Conservation (phyloP, 2,329 filamentous ascomycete genomes). For the Aspergillus puulaauensis region DNA sequence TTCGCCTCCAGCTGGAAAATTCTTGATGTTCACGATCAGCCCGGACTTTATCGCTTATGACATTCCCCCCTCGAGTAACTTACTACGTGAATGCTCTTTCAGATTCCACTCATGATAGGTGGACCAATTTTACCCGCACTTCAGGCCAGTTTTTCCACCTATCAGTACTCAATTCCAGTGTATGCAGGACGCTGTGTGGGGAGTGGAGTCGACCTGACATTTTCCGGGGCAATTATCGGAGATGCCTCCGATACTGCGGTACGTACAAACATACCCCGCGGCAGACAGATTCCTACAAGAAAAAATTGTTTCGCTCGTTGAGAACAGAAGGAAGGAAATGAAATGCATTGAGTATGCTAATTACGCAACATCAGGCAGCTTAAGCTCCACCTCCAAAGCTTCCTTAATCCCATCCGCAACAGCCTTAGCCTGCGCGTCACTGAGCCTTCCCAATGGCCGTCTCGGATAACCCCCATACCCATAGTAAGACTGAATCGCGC, state of each 20-base stretch:
- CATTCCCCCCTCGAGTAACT: neutral
- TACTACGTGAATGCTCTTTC: neutral
- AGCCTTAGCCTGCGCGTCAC: conserved; percentile 28
- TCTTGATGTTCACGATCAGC: neutral
- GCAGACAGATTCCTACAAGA: neutral
- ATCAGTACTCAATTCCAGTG: conserved; percentile 7
- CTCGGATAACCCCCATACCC: conserved; percentile 80
- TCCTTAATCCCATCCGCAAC: conserved; percentile 36
- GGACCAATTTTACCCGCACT: neutral
- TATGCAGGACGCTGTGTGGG: neutral
- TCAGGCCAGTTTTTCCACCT: conserved; percentile 23
- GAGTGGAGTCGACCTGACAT: neutral
- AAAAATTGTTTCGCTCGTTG: neutral
- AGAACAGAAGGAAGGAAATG: neutral
- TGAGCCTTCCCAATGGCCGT: conserved; percentile 51
- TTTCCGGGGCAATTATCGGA: conserved; percentile 3
- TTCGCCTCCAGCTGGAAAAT: too few relatives aligned
- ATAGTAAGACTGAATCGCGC: conserved; percentile 77
- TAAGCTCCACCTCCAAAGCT: conserved; percentile 35
- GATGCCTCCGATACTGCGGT: neutral
- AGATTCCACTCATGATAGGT: neutral
- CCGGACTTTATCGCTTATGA: neutral
- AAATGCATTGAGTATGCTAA: neutral
- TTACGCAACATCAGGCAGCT: conserved; percentile 37
- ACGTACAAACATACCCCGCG: neutral